Conservation (phyloP, 306 rosid genomes). For the Prunus fruticosa region DNA sequence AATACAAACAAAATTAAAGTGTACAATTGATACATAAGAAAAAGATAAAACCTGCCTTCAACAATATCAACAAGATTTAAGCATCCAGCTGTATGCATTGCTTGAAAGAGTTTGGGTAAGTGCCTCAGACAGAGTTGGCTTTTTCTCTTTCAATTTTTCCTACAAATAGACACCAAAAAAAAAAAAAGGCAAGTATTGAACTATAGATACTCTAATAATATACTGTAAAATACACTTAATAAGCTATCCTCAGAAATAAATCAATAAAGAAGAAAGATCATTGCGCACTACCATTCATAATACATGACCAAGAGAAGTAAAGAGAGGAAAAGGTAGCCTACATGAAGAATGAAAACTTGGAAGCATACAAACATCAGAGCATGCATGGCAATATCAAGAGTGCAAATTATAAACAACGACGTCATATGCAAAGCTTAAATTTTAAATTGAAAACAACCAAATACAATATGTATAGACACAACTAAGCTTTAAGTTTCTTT, state of each 20-base stretch:
- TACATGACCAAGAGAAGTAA: not conserved
- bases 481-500: not conserved
- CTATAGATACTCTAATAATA: not conserved
- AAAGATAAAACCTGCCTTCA: slow-evolving; percentile 67
- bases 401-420: not conserved
- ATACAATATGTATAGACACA: not conserved
- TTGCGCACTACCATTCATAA: not conserved
- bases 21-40: slow-evolving; percentile 4
- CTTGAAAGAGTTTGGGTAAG: slow-evolving; percentile 86
- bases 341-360: not conserved
- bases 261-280: not conserved
- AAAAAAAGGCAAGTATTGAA: slow-evolving; percentile 11
- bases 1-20: not conserved
- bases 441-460: not conserved
- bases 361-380: not conserved
- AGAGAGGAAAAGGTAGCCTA: not conserved
- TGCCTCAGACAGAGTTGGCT: slow-evolving; percentile 71
- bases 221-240: not conserved
- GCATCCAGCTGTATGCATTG: slow-evolving; percentile 91
- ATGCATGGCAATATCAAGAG: not conserved
- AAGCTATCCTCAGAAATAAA: not conserved
- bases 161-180: slow-evolving; percentile 18
- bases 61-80: slow-evolving; percentile 69
- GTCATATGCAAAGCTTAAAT: not conserved
- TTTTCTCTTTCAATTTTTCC: slow-evolving; percentile 99